phyloP scores from a whole-genome alignment of 306 rosid genomes.

The Arachis stenosperma region DNA sequence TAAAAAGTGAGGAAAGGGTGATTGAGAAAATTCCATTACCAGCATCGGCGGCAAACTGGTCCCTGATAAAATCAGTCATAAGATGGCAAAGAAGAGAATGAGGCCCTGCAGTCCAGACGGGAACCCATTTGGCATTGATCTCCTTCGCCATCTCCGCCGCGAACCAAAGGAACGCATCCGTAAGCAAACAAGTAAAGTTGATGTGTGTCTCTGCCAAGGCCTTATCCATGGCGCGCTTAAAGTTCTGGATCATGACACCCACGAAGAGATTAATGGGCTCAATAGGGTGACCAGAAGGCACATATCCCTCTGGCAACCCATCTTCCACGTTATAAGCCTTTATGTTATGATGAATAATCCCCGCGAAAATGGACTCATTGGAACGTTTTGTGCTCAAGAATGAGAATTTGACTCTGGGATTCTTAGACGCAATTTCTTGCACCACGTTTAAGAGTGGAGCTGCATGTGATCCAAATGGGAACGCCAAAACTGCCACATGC shows the following conservation, averaged over 20 bases:
- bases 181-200: constrained; percentile 56
- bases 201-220: constrained; percentile 45
- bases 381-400: constrained; percentile 57
- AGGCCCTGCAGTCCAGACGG: constrained; percentile 82
- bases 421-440: constrained; percentile 45
- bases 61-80: constrained; percentile 45
- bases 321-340: constrained; percentile 50
- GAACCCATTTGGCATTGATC: constrained; percentile 63
- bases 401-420: constrained; percentile 47
- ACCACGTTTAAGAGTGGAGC: constrained; percentile 57
- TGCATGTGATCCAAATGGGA: constrained; percentile 81
- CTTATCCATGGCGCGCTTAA: constrained; percentile 33
- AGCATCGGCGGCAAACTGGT: not conserved
- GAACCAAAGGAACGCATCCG: constrained; percentile 76
- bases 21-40: constrained; percentile 36
- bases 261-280: constrained; percentile 49
- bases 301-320: constrained; percentile 58
- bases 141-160: constrained; percentile 57
- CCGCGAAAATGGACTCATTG: constrained; percentile 40
- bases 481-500: constrained; percentile 71
- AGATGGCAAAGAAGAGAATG: constrained; percentile 58
- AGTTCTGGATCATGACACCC: constrained; percentile 47
- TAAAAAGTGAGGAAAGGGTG: too few relatives aligned
- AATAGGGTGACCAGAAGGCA: constrained; percentile 20
- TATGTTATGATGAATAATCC: constrained; percentile 28